Evolutionary conservation across 2,329 filamentous ascomycete genomes (phyloP), one percentile per base, ranked within the genome.

Genomic region (Fusarium pseudonygamai): DNA sequence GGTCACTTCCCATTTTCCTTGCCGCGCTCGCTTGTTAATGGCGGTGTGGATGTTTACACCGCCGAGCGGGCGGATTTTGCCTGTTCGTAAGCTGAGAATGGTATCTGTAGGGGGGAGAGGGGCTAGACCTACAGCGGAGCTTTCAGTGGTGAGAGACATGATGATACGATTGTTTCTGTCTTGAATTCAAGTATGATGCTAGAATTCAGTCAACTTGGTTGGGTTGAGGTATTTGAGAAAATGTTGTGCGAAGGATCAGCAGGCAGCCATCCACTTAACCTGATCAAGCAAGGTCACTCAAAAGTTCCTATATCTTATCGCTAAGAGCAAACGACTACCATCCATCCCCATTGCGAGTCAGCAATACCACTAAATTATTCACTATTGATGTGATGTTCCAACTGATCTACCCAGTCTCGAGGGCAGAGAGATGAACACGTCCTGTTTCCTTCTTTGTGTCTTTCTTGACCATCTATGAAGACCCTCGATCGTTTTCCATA

Each of bases 51-150:
- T 71, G 28, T 70, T 72, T 28, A 60, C 52, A 12, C 65, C 66
- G 28, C 70, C 70, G 24, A 72, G 53, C 8, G 71, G 67, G 16
- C 66, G 65, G 39, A 71, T 57, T 52, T 60, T 73, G 50, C 70
- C 70, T 62, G 70, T 71, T 56, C 70, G 60, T 37, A 72, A 65
- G 56, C 70, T 72, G 42, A 73, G 64, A 58, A 72, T 22, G 60
- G 30, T 40, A 39, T 73, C 70, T 58, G 67, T 52, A 22, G 70
- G 65, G 49, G 69, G 69, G 9, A 69, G 52, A 56, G 69, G 69
- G 18, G 58, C 69, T 42, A 34, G 58, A 68, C 65, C 47, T 68
- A 68, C 65, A 49, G 64, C 65, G 47, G 57, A 68, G 42, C 16
- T 45, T 55, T 28, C n/a, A 32, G 10, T 34, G 18, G 32, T 39